Evolutionary conservation across 164 flowering plant genomes (phyloP), one percentile per base, ranked within the genome.

Genomic region (Hamamelis virginiana): DNA sequence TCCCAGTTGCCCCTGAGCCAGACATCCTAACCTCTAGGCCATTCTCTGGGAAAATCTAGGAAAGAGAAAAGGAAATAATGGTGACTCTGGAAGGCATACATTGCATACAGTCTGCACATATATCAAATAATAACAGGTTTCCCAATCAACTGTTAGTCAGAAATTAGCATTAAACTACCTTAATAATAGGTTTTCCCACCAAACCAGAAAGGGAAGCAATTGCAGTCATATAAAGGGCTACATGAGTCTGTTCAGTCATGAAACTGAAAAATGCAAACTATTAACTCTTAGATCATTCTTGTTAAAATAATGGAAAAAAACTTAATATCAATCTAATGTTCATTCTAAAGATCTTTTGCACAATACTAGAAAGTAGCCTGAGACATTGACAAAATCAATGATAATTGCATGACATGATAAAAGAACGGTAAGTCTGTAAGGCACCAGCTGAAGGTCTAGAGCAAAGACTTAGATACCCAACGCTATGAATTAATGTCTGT

Each of bases 151-250:
- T 33, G 41, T 59, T 33, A 19, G 25, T 41, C 14, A 26, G 12
- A 1, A 63, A 3, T 44, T 33, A 46, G 45, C 10, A 60, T 8
- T 4, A 44, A 48, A 62, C 9, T 74, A 94, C 98, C 97, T 87
- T 77, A 57, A 86, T 25, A 51, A 72, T 61, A 33, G 98, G 97
- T 69, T 89, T 88, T 69, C 78, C 76, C 76, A 92, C 94, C 76
- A 86, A 82, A 22, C 69, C 69, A 19, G 97, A 89, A 70, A 80
- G 82, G 33, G 97, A 81, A 65, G 96, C 85, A 77, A 91, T 70
- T 56, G 97, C 92, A 70, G 98, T 92, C 87, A 94, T 80, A 68
- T 91, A 91, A 44, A 95, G 91, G 48, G 89, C 68, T 41, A 92
- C 87, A 64, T 73, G 85, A 74, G 86, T 80, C 75, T 92, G 97